Base-by-base conservation (phyloP, 75 land plant species). In the Pseudotsuga menziesii region DNA sequence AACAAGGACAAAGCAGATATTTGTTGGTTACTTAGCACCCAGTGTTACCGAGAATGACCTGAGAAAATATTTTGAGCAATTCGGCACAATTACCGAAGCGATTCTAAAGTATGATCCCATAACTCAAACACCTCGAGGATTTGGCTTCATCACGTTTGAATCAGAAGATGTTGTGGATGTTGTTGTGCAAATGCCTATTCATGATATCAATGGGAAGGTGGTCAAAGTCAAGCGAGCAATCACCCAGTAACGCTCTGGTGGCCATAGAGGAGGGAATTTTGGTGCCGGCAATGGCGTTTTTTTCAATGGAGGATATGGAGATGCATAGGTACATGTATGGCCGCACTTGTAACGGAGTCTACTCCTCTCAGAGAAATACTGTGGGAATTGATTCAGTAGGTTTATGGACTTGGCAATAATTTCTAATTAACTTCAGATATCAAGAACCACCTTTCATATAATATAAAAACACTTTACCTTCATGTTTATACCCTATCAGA, bases 201-300 rank as follows among this genome's bases (percentile, higher is more conserved):
- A 96, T 82, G 94, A 96, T 78, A 93, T 96, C 23, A 96, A 92
- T 79, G 99, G 92, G 3, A 96, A 96, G 80, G 86, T 92, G 91
- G 99, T 96, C 66, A 97, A 96, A 83, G 99, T 96, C 9, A 96
- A 96, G 83, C 75, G 90, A 29, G 97, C 99, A 72, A 90, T 96
- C 13, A 97, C 99, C 35, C 94, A 96, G 79, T 91, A 94, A 73
- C 81, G 75, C 26, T 89, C 90, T 58, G 86, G 87, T 19, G 86
- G 88, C 4, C 83, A 88, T 61, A 78, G 89, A 76, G 81, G 79
- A 16, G 81, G 57, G 62, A 88, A 70, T 76, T 83, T 83, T 27
- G 75, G 82, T 8, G 81, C 77, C 78, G 87, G 87, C 4, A 87
- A 88, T 76, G 57, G 76, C 41, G 85, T 75, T 82, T 5, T 29